Evolutionary conservation across 2,329 filamentous ascomycete genomes (phyloP).

Genomic region (Microdochium trichocladiopsis): DNA sequence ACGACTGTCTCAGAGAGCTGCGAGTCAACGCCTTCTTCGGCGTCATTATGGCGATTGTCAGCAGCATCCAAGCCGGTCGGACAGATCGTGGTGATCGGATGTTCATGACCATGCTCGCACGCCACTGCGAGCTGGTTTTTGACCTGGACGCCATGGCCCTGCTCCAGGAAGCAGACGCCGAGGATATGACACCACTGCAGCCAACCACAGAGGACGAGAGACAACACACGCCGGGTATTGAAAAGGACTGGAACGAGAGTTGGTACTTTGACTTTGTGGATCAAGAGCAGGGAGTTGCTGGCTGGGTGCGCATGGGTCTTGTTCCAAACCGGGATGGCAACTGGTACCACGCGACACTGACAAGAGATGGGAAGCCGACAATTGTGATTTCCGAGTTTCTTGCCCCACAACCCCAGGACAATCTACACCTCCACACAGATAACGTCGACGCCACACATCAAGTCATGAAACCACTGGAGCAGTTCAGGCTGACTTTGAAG

Average conservation of each 20-base stretch:
- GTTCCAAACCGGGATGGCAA: neutral
- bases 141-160: neutral
- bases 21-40: neutral
- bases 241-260: constrained; percentile 1
- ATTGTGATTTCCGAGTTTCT: neutral
- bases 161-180: neutral
- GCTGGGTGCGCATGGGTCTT: neutral
- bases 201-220: neutral
- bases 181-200: neutral
- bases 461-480: constrained; percentile 4
- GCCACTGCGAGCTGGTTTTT: neutral
- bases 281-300: neutral
- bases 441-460: constrained; percentile 1
- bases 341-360: neutral
- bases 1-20: neutral
- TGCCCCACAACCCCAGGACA: neutral
- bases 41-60: neutral
- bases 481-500: constrained; percentile 1
- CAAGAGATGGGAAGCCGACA: neutral
- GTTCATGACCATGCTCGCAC: neutral
- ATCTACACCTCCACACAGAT: neutral
- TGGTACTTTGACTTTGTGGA: constrained; percentile 1
- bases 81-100: neutral
- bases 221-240: neutral
- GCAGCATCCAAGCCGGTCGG: neutral